These are phyloP conservation scores for sunflower (Helianthus annuus) DNA, from an alignment of 129 eudicot species.

Conservation along the genomic window DNA sequence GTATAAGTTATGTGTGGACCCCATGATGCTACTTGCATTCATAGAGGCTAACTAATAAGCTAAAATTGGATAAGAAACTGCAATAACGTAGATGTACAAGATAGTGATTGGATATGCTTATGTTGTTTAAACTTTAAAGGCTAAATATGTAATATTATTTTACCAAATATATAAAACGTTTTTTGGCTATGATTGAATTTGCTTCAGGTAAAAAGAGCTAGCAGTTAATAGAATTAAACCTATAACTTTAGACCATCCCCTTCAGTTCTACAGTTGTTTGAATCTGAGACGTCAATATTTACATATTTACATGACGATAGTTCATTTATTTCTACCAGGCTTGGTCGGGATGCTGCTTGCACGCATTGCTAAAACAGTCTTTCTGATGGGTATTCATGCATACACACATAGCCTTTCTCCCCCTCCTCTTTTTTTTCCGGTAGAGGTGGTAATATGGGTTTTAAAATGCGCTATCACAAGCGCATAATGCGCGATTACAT, in stretches of 20 bases:
- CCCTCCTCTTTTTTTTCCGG: too few relatives aligned
- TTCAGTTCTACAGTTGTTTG: too few relatives aligned
- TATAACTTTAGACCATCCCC: too few relatives aligned
- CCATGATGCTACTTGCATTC: background rate
- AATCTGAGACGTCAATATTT: too few relatives aligned
- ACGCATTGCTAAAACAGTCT: slow-evolving; percentile 70
- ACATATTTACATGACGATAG: too few relatives aligned
- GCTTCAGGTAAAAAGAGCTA: too few relatives aligned
- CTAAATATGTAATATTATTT: background rate
- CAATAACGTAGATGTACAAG: background rate
- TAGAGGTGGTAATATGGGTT: too few relatives aligned
- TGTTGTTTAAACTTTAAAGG: background rate
- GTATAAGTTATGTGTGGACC: background rate
- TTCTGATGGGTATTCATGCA: slow-evolving; percentile 58
- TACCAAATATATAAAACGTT: too few relatives aligned
- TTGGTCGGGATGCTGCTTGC: slow-evolving; percentile 92
- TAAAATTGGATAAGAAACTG: background rate
- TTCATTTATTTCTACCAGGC: slow-evolving; percentile 47
- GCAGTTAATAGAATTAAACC: too few relatives aligned
- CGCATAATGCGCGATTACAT: too few relatives aligned
- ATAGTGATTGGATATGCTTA: slow-evolving; percentile 9
- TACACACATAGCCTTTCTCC: background rate
- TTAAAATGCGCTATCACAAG: too few relatives aligned
- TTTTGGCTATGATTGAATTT: too few relatives aligned
- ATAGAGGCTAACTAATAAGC: background rate